Conservation (phyloP, 2,329 filamentous ascomycete genomes). For the Pseudogymnoascus sp. region DNA sequence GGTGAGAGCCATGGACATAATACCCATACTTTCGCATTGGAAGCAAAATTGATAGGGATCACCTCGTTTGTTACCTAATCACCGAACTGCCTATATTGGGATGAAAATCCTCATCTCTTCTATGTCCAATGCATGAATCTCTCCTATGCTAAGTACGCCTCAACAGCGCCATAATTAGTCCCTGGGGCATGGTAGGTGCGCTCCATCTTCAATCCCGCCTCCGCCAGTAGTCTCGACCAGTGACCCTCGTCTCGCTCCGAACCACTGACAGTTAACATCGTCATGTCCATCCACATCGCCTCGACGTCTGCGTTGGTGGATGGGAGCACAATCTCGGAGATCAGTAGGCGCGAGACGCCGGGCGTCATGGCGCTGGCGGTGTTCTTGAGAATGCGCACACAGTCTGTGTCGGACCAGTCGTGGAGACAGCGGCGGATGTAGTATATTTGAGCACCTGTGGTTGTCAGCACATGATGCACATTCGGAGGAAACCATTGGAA, state of each 20-base stretch:
- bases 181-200: slow-evolving; percentile 7
- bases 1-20: neutral
- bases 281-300: slow-evolving; percentile 11
- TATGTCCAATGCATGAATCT: neutral
- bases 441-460: slow-evolving; percentile 25
- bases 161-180: slow-evolving; percentile 7
- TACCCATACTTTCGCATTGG: neutral
- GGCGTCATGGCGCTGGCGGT: slow-evolving; percentile 25
- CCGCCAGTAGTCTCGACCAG: slow-evolving; percentile 11
- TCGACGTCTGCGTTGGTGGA: neutral
- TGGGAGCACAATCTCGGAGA: slow-evolving; percentile 25
- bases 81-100: neutral
- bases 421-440: slow-evolving; percentile 32
- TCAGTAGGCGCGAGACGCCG: slow-evolving; percentile 21
- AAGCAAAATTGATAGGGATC: neutral
- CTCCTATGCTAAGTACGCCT: slow-evolving; percentile 6
- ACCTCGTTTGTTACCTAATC: neutral
- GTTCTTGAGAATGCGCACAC: slow-evolving; percentile 27
- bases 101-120: neutral
- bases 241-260: slow-evolving; percentile 11
- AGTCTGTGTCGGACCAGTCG: slow-evolving; percentile 32
- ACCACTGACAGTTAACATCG: slow-evolving; percentile 13
- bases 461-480: neutral
- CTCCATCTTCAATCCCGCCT: slow-evolving; percentile 9
- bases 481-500: neutral